Evolutionary conservation across 306 rosid genomes (phyloP), one percentile per base, ranked within the genome.

Genomic region (Cucumis sativus): DNA sequence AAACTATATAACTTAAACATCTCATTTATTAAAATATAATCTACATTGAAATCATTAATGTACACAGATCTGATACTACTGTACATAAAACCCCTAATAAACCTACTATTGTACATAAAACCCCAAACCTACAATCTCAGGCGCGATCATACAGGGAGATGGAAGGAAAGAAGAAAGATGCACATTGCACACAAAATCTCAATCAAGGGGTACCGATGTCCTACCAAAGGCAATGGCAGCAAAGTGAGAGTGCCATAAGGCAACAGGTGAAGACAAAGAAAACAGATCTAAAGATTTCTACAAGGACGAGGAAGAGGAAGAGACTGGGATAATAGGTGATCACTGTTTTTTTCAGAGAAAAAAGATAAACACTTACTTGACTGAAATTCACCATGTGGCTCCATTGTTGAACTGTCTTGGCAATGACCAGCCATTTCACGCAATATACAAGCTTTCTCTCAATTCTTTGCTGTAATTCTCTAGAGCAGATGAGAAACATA

Each of bases 331-430:
- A 69, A 80, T 35, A 45, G 81, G 47, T 49, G 66, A 77, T 45
- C 63, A 77, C 56, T 60, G 25, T 39, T 77, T 67, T 77, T 77
- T 77, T 70, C 41, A 30, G 63, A 30, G 41, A 52, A 73, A n/a
- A 58, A 39, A 78, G 35, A 21, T 62, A 80, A 82, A 59, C 73
- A 83, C 86, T 80, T 84, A 80, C 86, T 84, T 84, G 86, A 80
- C 82, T 77, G 77, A 77, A 80, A 80, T 41, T 82, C 85, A 82
- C 54, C 77, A 74, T 71, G 82, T 82, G 72, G 76, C 86, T 77
- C 81, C 84, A 80, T 66, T 77, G 77, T 74, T 73, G 86, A 71
- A 73, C 25, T 54, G 69, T 80, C 84, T 84, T 77, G 64, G 71
- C 81, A 77, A 83, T 72, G 70, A 68, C 76, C 75, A 61, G 78